Percentiles rank a stretch among this genome's conserved stretches.
These are phyloP conservation scores for Colletotrichum orbiculare DNA, from an alignment of 2,329 filamentous ascomycete species.

Conservation along the genomic window DNA sequence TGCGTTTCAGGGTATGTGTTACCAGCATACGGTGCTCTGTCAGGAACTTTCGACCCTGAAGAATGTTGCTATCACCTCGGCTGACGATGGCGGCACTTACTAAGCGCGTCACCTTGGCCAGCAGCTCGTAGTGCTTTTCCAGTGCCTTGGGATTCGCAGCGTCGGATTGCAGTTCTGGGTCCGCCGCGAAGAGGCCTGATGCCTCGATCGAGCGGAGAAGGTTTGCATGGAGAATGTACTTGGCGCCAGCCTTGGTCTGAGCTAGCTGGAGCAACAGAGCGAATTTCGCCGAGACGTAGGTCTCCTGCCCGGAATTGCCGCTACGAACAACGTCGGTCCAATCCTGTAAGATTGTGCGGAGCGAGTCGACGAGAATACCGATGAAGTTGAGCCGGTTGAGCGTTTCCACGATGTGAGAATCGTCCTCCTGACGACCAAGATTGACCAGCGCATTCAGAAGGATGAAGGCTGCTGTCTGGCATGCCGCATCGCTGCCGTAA, in stretches of 20 bases:
- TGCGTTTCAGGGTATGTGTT: slow-evolving; percentile 89
- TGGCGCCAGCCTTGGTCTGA: slow-evolving; percentile 85
- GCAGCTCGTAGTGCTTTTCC: slow-evolving; percentile 84
- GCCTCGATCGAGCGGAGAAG: slow-evolving; percentile 84
- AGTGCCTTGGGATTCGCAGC: slow-evolving; percentile 77
- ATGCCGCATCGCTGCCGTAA: slow-evolving; percentile 82
- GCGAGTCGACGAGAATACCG: slow-evolving; percentile 87
- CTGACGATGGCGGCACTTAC: slow-evolving; percentile 85
- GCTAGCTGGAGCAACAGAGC: slow-evolving; percentile 86
- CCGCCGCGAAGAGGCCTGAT: slow-evolving; percentile 87
- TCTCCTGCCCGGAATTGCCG: slow-evolving; percentile 57
- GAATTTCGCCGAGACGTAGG: slow-evolving; percentile 76
- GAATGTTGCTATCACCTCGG: slow-evolving; percentile 83
- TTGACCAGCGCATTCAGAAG: slow-evolving; percentile 83
- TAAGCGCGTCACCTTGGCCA: slow-evolving; percentile 83
- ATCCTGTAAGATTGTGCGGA: slow-evolving; percentile 81
- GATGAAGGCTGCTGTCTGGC: slow-evolving; percentile 86
- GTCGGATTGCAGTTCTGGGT: slow-evolving; percentile 91
- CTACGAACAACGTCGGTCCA: slow-evolving; percentile 66
- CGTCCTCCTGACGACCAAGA: slow-evolving; percentile 77
- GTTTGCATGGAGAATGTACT: slow-evolving; percentile 87
- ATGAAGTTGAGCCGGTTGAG: slow-evolving; percentile 91
- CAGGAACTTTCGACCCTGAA: slow-evolving; percentile 83
- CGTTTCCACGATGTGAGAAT: slow-evolving; percentile 79
- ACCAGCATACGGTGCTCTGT: slow-evolving; percentile 85